Percentiles rank a stretch among this genome's conserved stretches.
phyloP scores from a whole-genome alignment of 306 rosid species.

The Phaseolus lunatus region DNA sequence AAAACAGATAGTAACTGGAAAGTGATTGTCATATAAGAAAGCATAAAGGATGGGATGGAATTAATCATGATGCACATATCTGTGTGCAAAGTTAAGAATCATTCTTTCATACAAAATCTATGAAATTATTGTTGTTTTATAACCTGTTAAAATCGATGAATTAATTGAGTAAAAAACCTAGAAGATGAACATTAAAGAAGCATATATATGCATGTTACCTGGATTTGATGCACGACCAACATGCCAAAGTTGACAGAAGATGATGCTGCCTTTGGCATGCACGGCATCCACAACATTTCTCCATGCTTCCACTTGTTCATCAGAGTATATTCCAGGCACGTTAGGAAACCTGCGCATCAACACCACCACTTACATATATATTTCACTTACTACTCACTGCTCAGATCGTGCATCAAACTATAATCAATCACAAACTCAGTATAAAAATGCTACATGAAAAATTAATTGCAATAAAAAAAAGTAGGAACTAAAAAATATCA shows the following conservation, averaged over 20 bases:
- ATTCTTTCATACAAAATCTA: neutral
- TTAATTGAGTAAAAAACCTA: neutral
- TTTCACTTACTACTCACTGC: too few species aligned
- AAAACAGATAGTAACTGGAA: neutral
- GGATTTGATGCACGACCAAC: conserved; percentile 92
- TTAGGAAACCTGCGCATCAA: conserved; percentile 52
- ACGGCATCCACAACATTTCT: conserved; percentile 86
- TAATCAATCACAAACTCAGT: too few species aligned
- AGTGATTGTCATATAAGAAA: neutral
- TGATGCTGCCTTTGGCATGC: conserved; percentile 76
- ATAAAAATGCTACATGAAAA: too few species aligned
- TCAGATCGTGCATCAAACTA: too few species aligned
- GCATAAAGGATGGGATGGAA: neutral
- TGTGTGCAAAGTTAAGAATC: neutral
- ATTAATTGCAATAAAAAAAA: too few species aligned
- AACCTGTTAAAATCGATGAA: neutral
- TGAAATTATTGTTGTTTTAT: neutral
- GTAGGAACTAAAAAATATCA: too few species aligned
- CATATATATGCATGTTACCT: conserved; percentile 21
- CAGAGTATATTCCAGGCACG: conserved; percentile 59
- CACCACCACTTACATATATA: neutral
- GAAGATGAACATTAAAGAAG: neutral
- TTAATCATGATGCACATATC: neutral
- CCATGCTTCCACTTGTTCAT: conserved; percentile 80
- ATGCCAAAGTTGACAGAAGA: conserved; percentile 95